Conservation (phyloP, 345 rosid species). For the Pistacia integerrima region DNA sequence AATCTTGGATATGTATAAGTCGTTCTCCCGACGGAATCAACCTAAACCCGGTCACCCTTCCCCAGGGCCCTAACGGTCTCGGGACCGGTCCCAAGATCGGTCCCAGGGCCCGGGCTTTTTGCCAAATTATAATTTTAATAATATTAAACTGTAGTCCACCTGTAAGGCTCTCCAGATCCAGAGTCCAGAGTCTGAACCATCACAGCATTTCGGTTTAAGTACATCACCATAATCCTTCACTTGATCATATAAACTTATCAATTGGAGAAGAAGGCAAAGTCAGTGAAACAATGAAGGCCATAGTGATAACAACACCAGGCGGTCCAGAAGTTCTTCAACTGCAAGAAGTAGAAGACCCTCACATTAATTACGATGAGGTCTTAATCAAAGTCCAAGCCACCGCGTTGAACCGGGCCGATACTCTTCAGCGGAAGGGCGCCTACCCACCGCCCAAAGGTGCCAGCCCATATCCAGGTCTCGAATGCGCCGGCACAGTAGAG, state of each 20-base stretch:
- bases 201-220: not conserved
- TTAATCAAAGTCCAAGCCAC: slow-evolving; percentile 71
- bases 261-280: not conserved
- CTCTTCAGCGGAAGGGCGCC: slow-evolving; percentile 66
- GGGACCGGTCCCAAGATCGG: too few relatives aligned
- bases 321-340: slow-evolving; percentile 79
- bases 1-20: too few relatives aligned
- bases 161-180: not conserved
- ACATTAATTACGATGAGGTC: slow-evolving; percentile 67
- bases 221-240: not conserved
- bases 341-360: slow-evolving; percentile 71
- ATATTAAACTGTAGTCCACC: not conserved
- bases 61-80: too few relatives aligned
- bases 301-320: slow-evolving; percentile 70
- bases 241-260: not conserved
- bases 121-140: too few relatives aligned
- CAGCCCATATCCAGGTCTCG: slow-evolving; percentile 75
- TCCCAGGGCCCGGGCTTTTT: too few relatives aligned
- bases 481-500: slow-evolving; percentile 80
- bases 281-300: slow-evolving; percentile 62
- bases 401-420: slow-evolving; percentile 82
- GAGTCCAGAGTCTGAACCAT: not conserved
- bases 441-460: slow-evolving; percentile 80
- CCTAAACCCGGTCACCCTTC: too few relatives aligned
- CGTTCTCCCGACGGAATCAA: too few relatives aligned